phyloP scores from a whole-genome alignment of 2,329 filamentous ascomycete species.

The Myriosclerotinia curreyana region DNA sequence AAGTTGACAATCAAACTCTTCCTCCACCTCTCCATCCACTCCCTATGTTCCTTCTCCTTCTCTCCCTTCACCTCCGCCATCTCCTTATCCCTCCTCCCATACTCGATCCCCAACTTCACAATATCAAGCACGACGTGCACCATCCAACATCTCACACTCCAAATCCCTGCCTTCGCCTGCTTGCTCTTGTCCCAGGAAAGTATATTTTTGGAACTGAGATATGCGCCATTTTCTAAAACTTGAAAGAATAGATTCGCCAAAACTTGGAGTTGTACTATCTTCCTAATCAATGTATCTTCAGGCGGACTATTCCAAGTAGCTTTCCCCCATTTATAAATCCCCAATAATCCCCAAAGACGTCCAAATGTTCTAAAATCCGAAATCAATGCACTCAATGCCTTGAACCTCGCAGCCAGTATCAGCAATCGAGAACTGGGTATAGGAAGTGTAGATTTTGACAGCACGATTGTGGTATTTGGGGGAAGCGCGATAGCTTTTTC shows the following conservation, averaged over 20 bases:
- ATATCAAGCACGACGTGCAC: slow-evolving; percentile 75
- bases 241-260: slow-evolving; percentile 68
- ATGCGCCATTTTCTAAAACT: slow-evolving; percentile 77
- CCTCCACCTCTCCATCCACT: slow-evolving; percentile 51
- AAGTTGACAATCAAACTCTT: slow-evolving; percentile 65
- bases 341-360: slow-evolving; percentile 73
- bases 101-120: slow-evolving; percentile 51
- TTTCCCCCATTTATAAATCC: slow-evolving; percentile 67
- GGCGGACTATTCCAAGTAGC: slow-evolving; percentile 41
- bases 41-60: slow-evolving; percentile 39
- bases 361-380: slow-evolving; percentile 69
- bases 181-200: slow-evolving; percentile 56
- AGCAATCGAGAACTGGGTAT: slow-evolving; percentile 40
- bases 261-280: slow-evolving; percentile 67
- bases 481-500: slow-evolving; percentile 52
- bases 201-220: slow-evolving; percentile 70
- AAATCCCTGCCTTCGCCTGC: slow-evolving; percentile 60
- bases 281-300: slow-evolving; percentile 46
- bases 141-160: slow-evolving; percentile 79
- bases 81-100: slow-evolving; percentile 36
- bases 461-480: slow-evolving; percentile 48
- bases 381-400: slow-evolving; percentile 61
- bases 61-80: slow-evolving; percentile 33
- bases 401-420: slow-evolving; percentile 50
- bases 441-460: slow-evolving; percentile 32